Base-by-base conservation (phyloP, 805 yeast genomes). In the Saccharomycopsis fodiens region DNA sequence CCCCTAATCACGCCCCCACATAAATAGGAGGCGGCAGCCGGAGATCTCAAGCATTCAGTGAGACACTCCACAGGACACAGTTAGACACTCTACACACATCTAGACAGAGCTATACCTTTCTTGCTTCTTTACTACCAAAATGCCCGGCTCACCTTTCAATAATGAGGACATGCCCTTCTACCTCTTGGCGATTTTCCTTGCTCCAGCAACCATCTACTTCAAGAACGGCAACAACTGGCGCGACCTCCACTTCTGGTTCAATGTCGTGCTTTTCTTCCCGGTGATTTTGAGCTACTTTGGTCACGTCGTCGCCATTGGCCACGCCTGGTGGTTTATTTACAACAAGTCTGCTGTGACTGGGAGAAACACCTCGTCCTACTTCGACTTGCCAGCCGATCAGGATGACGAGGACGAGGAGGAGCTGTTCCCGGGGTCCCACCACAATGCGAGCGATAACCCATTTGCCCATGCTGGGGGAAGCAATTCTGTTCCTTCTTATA, bases 251-350 rank as follows among this genome's bases (percentile, higher is more conserved):
- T 50, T 50, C 5, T 50, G 51, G 51, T 37, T 47, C 3, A 50
- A 50, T 22, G 29, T 50, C 32, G 10, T 51, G 5, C 41, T 51
- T 13, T 48, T 42, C 45, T 51, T 47, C 38, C 46, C 51, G 3
- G 38, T 50, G 5, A 4, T 50, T 12, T 45, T 51, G 39, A 20
- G 35, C 10, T 21, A n/a, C n/a, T 47, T 46, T 30, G 52, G 52
- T n/a, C 52, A 51, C 27, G 15, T 47, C 7, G 32, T 50, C n/a
- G 55, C 54, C 2, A 43, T 48, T 19, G 21, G 42, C 16, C 54
- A 54, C 47, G 55, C 55, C 20, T 47, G 54, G 45, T 54, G 44
- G 40, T 45, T 52, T 12, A 48, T 54, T 6, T 54, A 54, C 40
- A 43, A 45, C 13, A 46, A 30, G 4, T 47, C 51, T 4, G 38